These are phyloP conservation scores for Elymus sibiricus DNA, from an alignment of 176 grass and related monocot species.

Conservation along the genomic window DNA sequence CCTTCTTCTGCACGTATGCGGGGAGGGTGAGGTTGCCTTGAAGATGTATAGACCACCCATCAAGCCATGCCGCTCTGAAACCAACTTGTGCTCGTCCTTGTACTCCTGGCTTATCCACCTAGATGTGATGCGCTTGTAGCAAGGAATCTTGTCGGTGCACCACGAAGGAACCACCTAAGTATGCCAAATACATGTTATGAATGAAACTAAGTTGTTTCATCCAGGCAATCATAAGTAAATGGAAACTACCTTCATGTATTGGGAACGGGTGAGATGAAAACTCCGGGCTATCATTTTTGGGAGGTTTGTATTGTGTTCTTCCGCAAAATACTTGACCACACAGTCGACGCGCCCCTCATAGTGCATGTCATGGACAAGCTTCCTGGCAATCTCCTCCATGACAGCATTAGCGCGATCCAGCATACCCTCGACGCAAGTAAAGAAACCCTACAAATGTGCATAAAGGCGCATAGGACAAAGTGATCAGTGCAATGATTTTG, in stretches of 20 bases:
- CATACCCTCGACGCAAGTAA: too few species aligned
- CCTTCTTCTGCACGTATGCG: too few species aligned
- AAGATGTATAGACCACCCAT: too few species aligned
- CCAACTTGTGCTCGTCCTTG: background rate
- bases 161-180: too few species aligned
- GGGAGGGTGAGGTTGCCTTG: too few species aligned
- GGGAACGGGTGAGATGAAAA: background rate
- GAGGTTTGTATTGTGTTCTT: background rate
- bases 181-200: background rate
- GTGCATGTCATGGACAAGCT: background rate
- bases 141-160: background rate
- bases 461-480: background rate
- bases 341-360: background rate
- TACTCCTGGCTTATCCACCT: background rate
- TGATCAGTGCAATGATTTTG: background rate
- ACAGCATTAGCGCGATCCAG: too few species aligned
- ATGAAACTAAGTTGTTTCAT: background rate
- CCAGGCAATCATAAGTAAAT: background rate
- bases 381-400: background rate
- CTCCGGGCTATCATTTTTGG: background rate
- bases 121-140: background rate
- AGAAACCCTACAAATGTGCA: background rate
- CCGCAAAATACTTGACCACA: background rate
- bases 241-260: background rate
- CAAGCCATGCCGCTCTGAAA: too few species aligned